Evolutionary conservation across 2,329 filamentous ascomycete genomes (phyloP).

Genomic region (Cladophialophora chaetospira): DNA sequence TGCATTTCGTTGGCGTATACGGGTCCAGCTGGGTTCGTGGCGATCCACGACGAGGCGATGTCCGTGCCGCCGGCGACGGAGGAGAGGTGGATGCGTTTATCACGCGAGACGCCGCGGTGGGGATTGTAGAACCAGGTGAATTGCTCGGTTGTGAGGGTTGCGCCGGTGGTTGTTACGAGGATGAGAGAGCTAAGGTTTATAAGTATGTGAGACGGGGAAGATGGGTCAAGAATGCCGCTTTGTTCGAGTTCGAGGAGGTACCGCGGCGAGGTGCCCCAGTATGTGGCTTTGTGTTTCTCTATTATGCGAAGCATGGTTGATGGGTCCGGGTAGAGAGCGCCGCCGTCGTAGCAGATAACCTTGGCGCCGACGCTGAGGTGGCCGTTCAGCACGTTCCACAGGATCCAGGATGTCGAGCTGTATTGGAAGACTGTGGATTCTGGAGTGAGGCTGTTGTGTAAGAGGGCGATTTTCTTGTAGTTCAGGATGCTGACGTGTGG

Average conservation of each 20-base stretch:
- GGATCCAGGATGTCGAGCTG: constrained; percentile 50
- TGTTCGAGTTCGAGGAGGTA: constrained; percentile 50
- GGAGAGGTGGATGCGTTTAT: constrained; percentile 42
- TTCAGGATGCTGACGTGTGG: constrained; percentile 48
- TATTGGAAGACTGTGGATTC: constrained; percentile 50
- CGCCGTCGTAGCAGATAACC: constrained; percentile 49
- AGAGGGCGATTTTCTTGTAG: constrained; percentile 44
- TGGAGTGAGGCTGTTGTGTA: constrained; percentile 47
- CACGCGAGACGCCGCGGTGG: constrained; percentile 37
- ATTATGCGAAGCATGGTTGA: constrained; percentile 41
- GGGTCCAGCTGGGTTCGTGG: constrained; percentile 46
- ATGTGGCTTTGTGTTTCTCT: constrained; percentile 42
- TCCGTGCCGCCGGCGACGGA: constrained; percentile 53
- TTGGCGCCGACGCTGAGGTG: constrained; percentile 47
- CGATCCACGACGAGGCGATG: constrained; percentile 47
- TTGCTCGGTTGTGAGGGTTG: constrained; percentile 46
- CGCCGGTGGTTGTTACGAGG: constrained; percentile 51
- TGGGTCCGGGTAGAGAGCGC: constrained; percentile 45
- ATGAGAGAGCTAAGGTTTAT: constrained; percentile 44
- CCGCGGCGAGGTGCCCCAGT: constrained; percentile 49
- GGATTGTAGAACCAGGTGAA: constrained; percentile 49
- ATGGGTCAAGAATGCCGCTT: constrained; percentile 20
- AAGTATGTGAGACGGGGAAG: constrained; percentile 9
- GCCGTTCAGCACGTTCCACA: constrained; percentile 51
- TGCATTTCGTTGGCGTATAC: constrained; percentile 51